These are phyloP conservation scores for Fagus crenata DNA, from an alignment of 306 rosid genomes.

Conservation along the genomic window DNA sequence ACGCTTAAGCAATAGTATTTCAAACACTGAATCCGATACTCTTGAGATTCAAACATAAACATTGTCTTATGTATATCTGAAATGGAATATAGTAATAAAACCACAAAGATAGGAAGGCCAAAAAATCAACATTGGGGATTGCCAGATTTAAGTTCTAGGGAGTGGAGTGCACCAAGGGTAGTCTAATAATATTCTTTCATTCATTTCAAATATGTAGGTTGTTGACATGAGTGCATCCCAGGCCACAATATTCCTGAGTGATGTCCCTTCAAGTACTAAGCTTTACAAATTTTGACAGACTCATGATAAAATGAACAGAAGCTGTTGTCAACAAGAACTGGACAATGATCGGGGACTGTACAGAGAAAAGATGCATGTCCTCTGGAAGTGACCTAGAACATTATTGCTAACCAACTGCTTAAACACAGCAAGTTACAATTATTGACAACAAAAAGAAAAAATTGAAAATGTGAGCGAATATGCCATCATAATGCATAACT, in stretches of 20 bases:
- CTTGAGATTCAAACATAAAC: not conserved
- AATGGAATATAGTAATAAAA: not conserved
- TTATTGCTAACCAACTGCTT: not conserved
- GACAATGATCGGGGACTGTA: not conserved
- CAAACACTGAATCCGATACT: not conserved
- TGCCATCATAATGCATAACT: no score
- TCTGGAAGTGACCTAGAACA: not conserved
- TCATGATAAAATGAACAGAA: not conserved
- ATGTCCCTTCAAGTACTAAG: not conserved
- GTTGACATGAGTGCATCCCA: not conserved
- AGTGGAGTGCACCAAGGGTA: not conserved
- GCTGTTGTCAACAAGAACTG: constrained; percentile 1
- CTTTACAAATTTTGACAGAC: not conserved
- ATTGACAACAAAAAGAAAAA: no score
- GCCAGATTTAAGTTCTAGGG: not conserved
- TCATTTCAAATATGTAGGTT: not conserved
- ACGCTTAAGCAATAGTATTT: not conserved
- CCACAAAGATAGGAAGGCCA: not conserved
- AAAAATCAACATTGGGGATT: not conserved
- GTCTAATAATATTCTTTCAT: not conserved
- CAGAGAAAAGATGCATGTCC: no score
- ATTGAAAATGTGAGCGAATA: no score
- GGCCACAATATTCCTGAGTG: no score
- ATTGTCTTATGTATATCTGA: not conserved
- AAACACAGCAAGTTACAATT: not conserved